Evolutionary conservation across 352 stramenopile species (phyloP), one percentile per base, ranked within the genome.

Genomic region (Phytophthora vignae): DNA sequence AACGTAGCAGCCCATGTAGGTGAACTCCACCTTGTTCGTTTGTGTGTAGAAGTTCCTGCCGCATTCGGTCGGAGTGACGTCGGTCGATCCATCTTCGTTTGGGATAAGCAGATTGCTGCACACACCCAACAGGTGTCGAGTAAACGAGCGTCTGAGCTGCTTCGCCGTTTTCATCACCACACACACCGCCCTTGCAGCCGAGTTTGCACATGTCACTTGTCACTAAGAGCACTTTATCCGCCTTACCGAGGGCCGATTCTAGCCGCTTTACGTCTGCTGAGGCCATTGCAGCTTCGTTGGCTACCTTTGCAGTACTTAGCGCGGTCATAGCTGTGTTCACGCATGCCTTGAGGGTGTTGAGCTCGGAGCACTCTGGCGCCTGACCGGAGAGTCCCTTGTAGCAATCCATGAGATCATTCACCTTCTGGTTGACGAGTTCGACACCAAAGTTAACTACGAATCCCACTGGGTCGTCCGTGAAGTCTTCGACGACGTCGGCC

Each of bases 1-100:
- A 19, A 59, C 53, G 53, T 59, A 59, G 29, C 53, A 59, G 22
- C 53, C 53, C 27, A 59, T 44, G 27, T 59, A 59, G 5, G 27
- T 25, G 21, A 59, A 59, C 22, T 59, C 53, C 1, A 59, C 27
- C 29, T 59, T 59, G 15, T 14, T 8, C 14, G 25, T 44, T 19
- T 44, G 2, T 3, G 53, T 44, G 29, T 27, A 22, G 1, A 22
- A 59, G 27, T 59, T 59, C n/a, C 29, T 38, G 53, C 25, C 53
- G 29, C 53, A 59, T 44, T 59, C 53, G 4, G 29, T 59, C 9
- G 27, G 53, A 17, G 53, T 59, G 53, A 46, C 10, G 7, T 44
- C 53, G 7, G 29, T 59, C 4, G 25, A 38, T 8, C 53, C 53
- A 59, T 59, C 25, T 44, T 44, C 53, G 27, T 55, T 55, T 22